These are phyloP conservation scores for Pontederia paniculata DNA, from an alignment of 176 grass and related monocot species.

Conservation along the genomic window DNA sequence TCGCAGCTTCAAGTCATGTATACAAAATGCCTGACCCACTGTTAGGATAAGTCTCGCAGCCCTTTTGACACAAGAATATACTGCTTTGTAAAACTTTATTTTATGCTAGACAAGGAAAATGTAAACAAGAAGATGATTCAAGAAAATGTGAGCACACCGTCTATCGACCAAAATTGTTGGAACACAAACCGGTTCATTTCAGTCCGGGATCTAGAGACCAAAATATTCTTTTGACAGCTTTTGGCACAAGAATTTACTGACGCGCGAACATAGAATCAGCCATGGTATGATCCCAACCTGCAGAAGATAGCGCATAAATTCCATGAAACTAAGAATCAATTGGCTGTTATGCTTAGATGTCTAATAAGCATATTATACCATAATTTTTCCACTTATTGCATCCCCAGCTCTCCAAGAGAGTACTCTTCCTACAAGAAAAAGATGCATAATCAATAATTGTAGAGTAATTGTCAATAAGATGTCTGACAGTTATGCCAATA, in stretches of 20 bases:
- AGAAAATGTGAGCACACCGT: too few relatives aligned
- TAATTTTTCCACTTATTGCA: slow-evolving; percentile 43
- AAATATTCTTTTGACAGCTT: slow-evolving; percentile 24
- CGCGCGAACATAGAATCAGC: slow-evolving; percentile 62
- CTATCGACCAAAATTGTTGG: too few relatives aligned
- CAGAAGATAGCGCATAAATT: neutral
- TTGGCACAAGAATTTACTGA: slow-evolving; percentile 60
- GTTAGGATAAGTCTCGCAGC: too few relatives aligned
- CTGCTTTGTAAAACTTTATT: too few relatives aligned
- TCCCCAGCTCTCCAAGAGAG: slow-evolving; percentile 60
- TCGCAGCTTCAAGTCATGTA: too few relatives aligned
- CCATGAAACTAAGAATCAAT: neutral
- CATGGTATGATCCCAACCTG: slow-evolving; percentile 91
- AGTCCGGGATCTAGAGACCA: neutral
- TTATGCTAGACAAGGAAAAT: too few relatives aligned
- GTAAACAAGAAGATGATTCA: too few relatives aligned
- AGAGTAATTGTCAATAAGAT: neutral
- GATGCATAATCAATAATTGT: neutral
- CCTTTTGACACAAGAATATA: too few relatives aligned
- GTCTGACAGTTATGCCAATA: neutral
- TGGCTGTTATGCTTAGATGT: neutral
- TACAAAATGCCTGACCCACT: too few relatives aligned
- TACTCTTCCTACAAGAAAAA: slow-evolving; percentile 38
- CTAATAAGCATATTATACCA: slow-evolving; percentile 22
- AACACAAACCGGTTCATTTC: too few relatives aligned